These are phyloP conservation scores for Rhizopogon vesiculosus DNA, from an alignment of 768 basidiomycete genomes.

Conservation along the genomic window DNA sequence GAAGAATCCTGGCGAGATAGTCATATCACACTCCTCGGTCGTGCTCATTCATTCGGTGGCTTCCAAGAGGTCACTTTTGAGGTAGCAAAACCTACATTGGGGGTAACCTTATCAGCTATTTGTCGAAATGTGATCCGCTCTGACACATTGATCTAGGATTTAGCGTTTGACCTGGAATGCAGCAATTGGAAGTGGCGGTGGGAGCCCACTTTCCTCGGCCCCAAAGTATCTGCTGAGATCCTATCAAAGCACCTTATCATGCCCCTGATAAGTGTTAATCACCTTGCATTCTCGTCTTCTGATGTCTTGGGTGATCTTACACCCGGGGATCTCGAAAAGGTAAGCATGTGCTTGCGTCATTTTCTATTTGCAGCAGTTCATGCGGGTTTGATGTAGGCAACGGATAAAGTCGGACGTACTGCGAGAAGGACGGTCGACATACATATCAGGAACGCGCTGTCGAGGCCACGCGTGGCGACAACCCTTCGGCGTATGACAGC, in stretches of 20 bases:
- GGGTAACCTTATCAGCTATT: slow-evolving; percentile 34
- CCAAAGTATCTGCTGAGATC: slow-evolving; percentile 62
- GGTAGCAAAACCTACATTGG: slow-evolving; percentile 51
- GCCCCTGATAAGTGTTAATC: slow-evolving; percentile 67
- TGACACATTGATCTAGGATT: slow-evolving; percentile 43
- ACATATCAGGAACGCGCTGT: slow-evolving; percentile 67
- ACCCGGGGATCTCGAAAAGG: slow-evolving; percentile 64
- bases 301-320: slow-evolving; percentile 53
- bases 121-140: slow-evolving; percentile 5
- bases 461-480: slow-evolving; percentile 64
- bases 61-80: slow-evolving; percentile 56
- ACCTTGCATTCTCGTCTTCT: slow-evolving; percentile 61
- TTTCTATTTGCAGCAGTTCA: slow-evolving; percentile 5
- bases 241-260: slow-evolving; percentile 76
- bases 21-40: slow-evolving; percentile 49
- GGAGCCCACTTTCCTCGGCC: slow-evolving; percentile 65
- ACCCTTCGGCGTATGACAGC: slow-evolving; percentile 68
- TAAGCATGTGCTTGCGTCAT: slow-evolving; percentile 18
- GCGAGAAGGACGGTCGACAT: slow-evolving; percentile 66
- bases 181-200: slow-evolving; percentile 72
- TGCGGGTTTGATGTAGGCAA: slow-evolving; percentile 36
- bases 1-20: slow-evolving; percentile 62
- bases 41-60: slow-evolving; percentile 59
- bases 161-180: slow-evolving; percentile 57
- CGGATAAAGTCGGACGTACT: slow-evolving; percentile 67